A percentile compares a stretch with the other conserved stretches of the same genome.
Conservation (phyloP, 306 rosid genomes). For the Carpinus fangiana region DNA sequence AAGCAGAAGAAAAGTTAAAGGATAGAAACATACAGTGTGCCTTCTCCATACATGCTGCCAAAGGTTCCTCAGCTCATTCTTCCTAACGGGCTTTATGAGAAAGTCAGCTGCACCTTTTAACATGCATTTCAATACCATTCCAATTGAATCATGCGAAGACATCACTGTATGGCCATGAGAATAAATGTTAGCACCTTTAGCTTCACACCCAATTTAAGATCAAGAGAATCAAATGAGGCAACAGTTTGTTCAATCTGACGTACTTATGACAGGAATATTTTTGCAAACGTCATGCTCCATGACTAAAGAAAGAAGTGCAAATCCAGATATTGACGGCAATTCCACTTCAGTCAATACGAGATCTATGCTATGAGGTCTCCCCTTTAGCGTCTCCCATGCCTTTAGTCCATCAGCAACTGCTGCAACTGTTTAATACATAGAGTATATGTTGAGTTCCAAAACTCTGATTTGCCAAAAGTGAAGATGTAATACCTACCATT, state of each 20-base stretch:
- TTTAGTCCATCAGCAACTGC: conserved; percentile 66
- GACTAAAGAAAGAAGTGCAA: conserved; percentile 61
- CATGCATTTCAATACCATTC: conserved; percentile 72
- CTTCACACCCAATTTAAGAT: conserved; percentile 17
- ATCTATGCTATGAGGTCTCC: conserved; percentile 53
- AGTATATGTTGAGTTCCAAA: conserved; percentile 3
- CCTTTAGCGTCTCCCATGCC: conserved; percentile 76
- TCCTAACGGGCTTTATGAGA: conserved; percentile 78
- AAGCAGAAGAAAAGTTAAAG: conserved; percentile 11
- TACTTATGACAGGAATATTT: conserved; percentile 80
- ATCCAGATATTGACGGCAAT: conserved; percentile 75
- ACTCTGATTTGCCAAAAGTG: background rate
- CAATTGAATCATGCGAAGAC: conserved; percentile 65
- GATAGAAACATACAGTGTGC: conserved; percentile 52
- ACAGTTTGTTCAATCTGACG: conserved; percentile 15
- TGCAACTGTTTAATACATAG: conserved; percentile 48
- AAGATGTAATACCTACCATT: background rate
- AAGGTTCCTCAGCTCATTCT: conserved; percentile 65
- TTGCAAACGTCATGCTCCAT: conserved; percentile 77
- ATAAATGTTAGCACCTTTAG: conserved; percentile 22
- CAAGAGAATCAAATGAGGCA: conserved; percentile 8
- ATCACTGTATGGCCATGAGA: conserved; percentile 57
- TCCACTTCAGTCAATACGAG: conserved; percentile 73
- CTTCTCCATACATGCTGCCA: conserved; percentile 93
- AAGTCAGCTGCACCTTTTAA: conserved; percentile 75